A percentile compares a stretch with the other conserved stretches of the same genome.
Conservation (phyloP, 192 early-diverging fungal species). For the Phycomyces nitens region DNA sequence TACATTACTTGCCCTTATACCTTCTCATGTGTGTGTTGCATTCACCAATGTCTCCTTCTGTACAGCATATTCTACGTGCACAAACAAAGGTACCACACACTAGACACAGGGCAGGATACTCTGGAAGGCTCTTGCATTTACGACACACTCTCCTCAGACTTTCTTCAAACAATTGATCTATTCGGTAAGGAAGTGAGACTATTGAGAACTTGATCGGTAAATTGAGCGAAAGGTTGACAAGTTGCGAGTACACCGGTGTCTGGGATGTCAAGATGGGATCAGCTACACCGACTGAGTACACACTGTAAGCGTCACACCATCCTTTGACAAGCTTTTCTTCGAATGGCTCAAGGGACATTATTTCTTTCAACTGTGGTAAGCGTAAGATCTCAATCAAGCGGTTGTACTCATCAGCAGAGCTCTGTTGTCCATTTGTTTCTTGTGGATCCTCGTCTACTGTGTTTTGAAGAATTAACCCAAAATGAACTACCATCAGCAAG, state of each 20-base stretch:
- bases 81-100: constrained; percentile 94
- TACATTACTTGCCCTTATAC: constrained; percentile 43
- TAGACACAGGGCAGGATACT: constrained; percentile 89
- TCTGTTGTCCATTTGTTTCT: not conserved
- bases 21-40: constrained; percentile 82
- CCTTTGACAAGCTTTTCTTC: constrained; percentile 6
- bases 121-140: constrained; percentile 80
- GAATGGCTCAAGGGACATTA: constrained; percentile 40
- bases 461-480: constrained; percentile 54
- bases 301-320: constrained; percentile 26
- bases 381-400: constrained; percentile 67
- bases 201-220: constrained; percentile 54
- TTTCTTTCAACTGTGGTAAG: constrained; percentile 60
- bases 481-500: constrained; percentile 61
- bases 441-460: constrained; percentile 35
- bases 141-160: constrained; percentile 71
- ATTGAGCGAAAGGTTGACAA: constrained; percentile 25
- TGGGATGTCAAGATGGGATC: constrained; percentile 3
- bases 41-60: constrained; percentile 81
- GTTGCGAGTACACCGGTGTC: constrained; percentile 13
- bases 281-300: constrained; percentile 6
- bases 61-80: constrained; percentile 89
- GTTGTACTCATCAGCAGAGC: constrained; percentile 53
- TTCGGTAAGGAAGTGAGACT: constrained; percentile 70
- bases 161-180: constrained; percentile 87